Percentiles rank a stretch among this genome's conserved stretches.
Conservation (phyloP, 345 rosid species). For the Pistacia vera region DNA sequence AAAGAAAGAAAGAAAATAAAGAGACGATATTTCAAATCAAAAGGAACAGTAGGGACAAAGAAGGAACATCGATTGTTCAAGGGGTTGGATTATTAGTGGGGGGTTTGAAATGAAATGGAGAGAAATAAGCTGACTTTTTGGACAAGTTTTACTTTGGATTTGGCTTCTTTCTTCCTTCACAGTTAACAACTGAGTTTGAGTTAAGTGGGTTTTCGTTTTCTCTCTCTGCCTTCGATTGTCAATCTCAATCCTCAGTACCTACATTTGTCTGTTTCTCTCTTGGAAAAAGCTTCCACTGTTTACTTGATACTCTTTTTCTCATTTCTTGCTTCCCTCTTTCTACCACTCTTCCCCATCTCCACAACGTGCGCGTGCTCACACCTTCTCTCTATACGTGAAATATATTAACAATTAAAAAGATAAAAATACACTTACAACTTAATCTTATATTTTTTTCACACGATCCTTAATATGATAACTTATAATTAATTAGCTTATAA, state of each 20-base stretch:
- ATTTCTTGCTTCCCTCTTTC: conserved; percentile 10
- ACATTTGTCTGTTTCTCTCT: conserved; percentile 45
- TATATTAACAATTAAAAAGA: no score
- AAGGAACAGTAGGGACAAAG: conserved; percentile 1
- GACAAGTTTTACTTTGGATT: conserved; percentile 11
- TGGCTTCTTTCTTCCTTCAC: conserved; percentile 2
- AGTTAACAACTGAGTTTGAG: not conserved
- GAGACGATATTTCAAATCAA: conserved; percentile 43
- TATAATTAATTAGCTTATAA: no score
- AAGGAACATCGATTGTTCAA: conserved; percentile 2
- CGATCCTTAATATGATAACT: no score
- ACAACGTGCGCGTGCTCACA: not conserved
- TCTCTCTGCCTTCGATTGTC: conserved; percentile 7
- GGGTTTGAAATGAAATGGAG: conserved; percentile 26
- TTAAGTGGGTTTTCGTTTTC: no score
- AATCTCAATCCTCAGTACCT: conserved; percentile 34
- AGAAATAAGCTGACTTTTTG: conserved; percentile 50
- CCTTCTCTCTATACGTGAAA: not conserved
- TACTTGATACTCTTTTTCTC: conserved; percentile 20
- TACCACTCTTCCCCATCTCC: not conserved
- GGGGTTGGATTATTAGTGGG: not conserved
- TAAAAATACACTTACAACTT: no score
- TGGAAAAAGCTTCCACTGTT: not conserved
- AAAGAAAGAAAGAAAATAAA: conserved; percentile 5
- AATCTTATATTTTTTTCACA: no score